Conservation (phyloP, 352 stramenopile species). For the Achlya hypogyna region DNA sequence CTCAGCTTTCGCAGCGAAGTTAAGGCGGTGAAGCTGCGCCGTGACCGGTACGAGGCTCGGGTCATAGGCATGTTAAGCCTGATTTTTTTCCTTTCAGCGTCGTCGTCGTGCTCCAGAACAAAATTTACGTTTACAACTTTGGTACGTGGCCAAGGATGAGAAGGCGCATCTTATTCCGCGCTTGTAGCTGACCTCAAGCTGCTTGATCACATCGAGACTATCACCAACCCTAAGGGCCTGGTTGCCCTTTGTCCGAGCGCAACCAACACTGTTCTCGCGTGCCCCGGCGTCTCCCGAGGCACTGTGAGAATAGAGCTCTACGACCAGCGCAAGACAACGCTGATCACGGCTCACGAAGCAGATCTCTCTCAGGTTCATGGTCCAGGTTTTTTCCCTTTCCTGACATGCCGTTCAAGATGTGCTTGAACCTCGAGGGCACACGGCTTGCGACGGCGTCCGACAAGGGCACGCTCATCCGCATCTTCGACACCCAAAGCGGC, state of each 20-base stretch:
- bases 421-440: slow-evolving; percentile 91
- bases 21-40: slow-evolving; percentile 91
- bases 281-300: slow-evolving; percentile 83
- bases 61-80: background rate
- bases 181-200: slow-evolving; percentile 91
- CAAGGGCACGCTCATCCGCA: slow-evolving; percentile 96
- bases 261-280: slow-evolving; percentile 93
- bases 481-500: slow-evolving; percentile 94
- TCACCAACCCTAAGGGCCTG: slow-evolving; percentile 95
- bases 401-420: slow-evolving; percentile 38
- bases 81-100: slow-evolving; percentile 50
- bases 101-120: slow-evolving; percentile 94
- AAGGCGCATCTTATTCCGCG: background rate
- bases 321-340: slow-evolving; percentile 88
- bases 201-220: slow-evolving; percentile 97
- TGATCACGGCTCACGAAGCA: slow-evolving; percentile 95
- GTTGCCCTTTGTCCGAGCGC: slow-evolving; percentile 89
- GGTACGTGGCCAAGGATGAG: slow-evolving; percentile 29
- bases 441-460: slow-evolving; percentile 93
- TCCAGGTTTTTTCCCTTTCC: background rate
- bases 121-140: slow-evolving; percentile 98
- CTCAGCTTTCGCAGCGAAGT: slow-evolving; percentile 96
- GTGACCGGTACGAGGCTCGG: slow-evolving; percentile 65
- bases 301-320: slow-evolving; percentile 97
- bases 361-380: slow-evolving; percentile 71